phyloP scores from a whole-genome alignment of 2,329 filamentous ascomycete genomes.

The Claviceps fusiformis region DNA sequence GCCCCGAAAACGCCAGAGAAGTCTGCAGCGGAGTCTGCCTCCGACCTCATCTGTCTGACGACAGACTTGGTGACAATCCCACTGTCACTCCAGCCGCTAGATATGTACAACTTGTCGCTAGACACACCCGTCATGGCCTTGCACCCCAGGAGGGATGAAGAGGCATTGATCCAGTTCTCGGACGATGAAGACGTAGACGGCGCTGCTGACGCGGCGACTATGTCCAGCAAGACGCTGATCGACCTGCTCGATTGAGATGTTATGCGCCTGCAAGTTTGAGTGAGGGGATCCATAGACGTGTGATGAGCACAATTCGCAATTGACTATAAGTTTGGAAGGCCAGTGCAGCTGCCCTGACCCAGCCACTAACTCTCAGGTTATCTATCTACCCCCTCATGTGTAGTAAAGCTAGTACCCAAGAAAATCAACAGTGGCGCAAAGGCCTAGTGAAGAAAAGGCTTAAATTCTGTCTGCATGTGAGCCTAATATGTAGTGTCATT shows the following conservation, averaged over 20 bases:
- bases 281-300: too few species aligned
- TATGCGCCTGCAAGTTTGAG: too few species aligned
- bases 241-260: not conserved
- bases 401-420: too few species aligned
- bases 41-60: slow-evolving; percentile 1
- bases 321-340: not conserved
- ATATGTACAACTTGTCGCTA: not conserved
- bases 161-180: slow-evolving; percentile 2
- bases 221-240: not conserved
- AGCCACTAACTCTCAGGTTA: too few species aligned
- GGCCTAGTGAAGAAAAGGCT: too few species aligned
- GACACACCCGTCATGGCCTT: not conserved
- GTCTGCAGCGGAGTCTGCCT: not conserved
- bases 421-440: too few species aligned
- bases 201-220: not conserved
- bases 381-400: too few species aligned
- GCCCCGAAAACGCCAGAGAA: not conserved
- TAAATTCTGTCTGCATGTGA: too few species aligned
- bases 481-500: too few species aligned
- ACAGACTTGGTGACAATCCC: not conserved
- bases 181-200: not conserved
- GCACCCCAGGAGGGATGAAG: not conserved
- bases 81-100: not conserved
- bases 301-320: too few species aligned
- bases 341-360: too few species aligned